These are phyloP conservation scores for Ceratonia siliqua DNA, from an alignment of 306 rosid species.

Conservation along the genomic window DNA sequence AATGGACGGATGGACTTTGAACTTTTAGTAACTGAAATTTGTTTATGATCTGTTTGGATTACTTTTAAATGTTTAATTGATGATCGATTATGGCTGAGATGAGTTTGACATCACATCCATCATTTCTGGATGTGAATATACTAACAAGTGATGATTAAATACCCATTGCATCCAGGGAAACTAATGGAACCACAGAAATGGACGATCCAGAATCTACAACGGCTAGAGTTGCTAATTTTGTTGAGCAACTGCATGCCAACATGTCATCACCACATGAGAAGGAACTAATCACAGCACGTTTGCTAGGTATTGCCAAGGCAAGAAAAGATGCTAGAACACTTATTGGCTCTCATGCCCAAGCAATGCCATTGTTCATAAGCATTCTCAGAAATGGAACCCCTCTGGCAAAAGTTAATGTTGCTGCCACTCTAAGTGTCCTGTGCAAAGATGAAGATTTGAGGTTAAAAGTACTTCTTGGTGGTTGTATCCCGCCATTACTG, in stretches of 20 bases:
- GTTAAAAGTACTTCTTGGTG: slow-evolving; percentile 94
- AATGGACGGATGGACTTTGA: neutral
- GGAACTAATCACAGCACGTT: slow-evolving; percentile 71
- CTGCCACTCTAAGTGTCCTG: slow-evolving; percentile 72
- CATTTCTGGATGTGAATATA: slow-evolving; percentile 25
- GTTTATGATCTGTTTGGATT: slow-evolving; percentile 7
- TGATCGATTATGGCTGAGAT: slow-evolving; percentile 11
- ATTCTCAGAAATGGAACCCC: slow-evolving; percentile 85
- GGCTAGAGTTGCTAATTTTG: slow-evolving; percentile 78
- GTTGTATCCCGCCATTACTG: slow-evolving; percentile 94
- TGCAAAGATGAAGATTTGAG: slow-evolving; percentile 94
- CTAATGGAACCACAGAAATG: slow-evolving; percentile 50
- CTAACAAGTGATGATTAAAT: slow-evolving; percentile 27
- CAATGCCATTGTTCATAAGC: slow-evolving; percentile 95
- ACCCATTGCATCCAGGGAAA: slow-evolving; percentile 54
- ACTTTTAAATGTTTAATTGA: slow-evolving; percentile 14
- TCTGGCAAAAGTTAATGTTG: slow-evolving; percentile 84
- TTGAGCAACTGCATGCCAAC: slow-evolving; percentile 90
- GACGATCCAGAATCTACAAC: slow-evolving; percentile 79
- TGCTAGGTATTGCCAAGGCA: slow-evolving; percentile 65
- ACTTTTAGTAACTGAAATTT: neutral
- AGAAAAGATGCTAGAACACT: slow-evolving; percentile 80
- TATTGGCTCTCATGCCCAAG: slow-evolving; percentile 95
- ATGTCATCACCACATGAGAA: slow-evolving; percentile 77
- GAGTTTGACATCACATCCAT: slow-evolving; percentile 9